phyloP scores from a whole-genome alignment of 106 monocot genomes.

The Vanilla planifolia region DNA sequence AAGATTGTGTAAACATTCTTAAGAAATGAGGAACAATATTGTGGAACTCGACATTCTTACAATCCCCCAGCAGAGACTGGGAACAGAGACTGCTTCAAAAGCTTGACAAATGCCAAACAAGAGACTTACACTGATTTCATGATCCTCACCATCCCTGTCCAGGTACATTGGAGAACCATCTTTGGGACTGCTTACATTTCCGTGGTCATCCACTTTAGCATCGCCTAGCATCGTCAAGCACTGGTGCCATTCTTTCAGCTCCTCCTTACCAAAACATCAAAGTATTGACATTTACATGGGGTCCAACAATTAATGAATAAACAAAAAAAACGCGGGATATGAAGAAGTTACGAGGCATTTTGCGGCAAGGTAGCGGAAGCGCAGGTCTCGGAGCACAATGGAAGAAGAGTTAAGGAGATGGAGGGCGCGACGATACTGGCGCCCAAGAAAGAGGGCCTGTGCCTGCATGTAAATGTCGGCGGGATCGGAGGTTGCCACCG shows the following conservation, averaged over 20 bases:
- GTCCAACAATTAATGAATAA: constrained; percentile 5
- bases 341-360: constrained; percentile 66
- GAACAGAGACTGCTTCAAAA: background rate
- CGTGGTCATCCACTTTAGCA: constrained; percentile 61
- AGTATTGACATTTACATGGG: background rate
- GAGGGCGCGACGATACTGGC: constrained; percentile 88
- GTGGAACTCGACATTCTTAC: too few species aligned
- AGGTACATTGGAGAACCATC: constrained; percentile 44
- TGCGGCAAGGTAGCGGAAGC: constrained; percentile 97
- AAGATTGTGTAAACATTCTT: too few species aligned
- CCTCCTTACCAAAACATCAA: constrained; percentile 20
- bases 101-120: background rate
- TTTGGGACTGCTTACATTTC: constrained; percentile 34
- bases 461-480: constrained; percentile 99
- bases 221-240: constrained; percentile 75
- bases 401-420: constrained; percentile 79
- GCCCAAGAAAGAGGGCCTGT: constrained; percentile 89
- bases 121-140: constrained; percentile 59
- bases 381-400: constrained; percentile 69
- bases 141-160: constrained; percentile 67
- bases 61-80: background rate
- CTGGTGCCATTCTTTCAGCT: constrained; percentile 76
- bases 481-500: constrained; percentile 69
- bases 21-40: too few species aligned
- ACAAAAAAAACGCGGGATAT: background rate